Base-by-base conservation (phyloP, 257 asterid genomes). In the Plantago major region DNA sequence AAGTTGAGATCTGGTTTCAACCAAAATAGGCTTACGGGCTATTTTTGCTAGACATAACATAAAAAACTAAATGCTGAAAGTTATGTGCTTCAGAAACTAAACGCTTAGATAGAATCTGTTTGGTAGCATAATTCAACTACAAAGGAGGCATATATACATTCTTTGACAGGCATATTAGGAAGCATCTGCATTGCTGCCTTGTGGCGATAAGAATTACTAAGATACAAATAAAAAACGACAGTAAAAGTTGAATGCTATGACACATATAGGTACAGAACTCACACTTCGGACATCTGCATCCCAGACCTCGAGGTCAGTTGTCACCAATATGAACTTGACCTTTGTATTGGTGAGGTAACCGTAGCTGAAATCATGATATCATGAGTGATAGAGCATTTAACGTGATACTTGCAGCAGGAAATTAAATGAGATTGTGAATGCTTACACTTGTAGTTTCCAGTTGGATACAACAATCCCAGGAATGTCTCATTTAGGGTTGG, bases 401-500 rank as follows among this genome's bases (percentile, higher is more conserved):
- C 16, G 30, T 44, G 49, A 33, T 7, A 37, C 37, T 46, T 28
- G 54, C 43, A 64, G 28, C n/a, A n/a, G n/a, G n/a, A n/a, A n/a
- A n/a, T n/a, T 17, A 22, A 55, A 42, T 22, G 11, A 67, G 45
- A 42, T 22, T 53, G 8, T 30, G 30, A 11, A 57, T 64, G 64
- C 96, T 85, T 71, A 93, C 99, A 88, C 99, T 89, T 89, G 84
- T 89, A 93, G 77, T 93, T 93, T 69, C 89, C 99, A 8, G 96
- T 85, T 55, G 99, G 99, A 76, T 93, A 87, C 17, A 93, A 87
- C 86, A 89, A 73, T 67, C 99, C 99, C 66, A 93, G 97, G 77
- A 93, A 93, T 52, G 99, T 82, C 81, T 93, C 99, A 46, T 89
- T 93, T 52, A 83, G 80, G 55, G 90, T 76, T 13, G 95, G 94